phyloP scores from a whole-genome alignment of 306 rosid genomes.

The Dicorynia guianensis region DNA sequence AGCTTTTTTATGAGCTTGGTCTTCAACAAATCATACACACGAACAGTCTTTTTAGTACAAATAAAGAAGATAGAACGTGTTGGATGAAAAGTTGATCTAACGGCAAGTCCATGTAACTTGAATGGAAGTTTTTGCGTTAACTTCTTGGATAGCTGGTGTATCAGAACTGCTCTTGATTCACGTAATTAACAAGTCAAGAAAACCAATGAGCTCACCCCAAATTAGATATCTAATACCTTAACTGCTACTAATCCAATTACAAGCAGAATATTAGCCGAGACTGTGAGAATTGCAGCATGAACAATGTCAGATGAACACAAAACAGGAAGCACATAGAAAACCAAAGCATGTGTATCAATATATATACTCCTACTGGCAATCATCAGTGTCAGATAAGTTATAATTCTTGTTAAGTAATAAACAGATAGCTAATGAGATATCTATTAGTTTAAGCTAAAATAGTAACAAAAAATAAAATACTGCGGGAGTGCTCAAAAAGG shows the following conservation, averaged over 20 bases:
- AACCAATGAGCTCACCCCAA: conserved; percentile 31
- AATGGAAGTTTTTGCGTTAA: conserved; percentile 76
- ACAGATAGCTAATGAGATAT: conserved; percentile 17
- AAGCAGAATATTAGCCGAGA: conserved; percentile 9
- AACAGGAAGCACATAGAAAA: conserved; percentile 9
- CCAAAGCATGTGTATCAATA: background rate
- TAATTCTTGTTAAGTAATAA: conserved; percentile 29
- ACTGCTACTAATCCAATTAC: conserved; percentile 6
- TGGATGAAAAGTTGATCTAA: conserved; percentile 86
- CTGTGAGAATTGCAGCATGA: conserved; percentile 10
- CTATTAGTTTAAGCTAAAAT: background rate
- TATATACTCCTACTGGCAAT: background rate
- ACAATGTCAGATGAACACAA: background rate
- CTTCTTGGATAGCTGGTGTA: conserved; percentile 86
- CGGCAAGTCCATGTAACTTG: conserved; percentile 88
- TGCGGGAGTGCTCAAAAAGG: conserved; percentile 51
- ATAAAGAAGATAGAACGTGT: conserved; percentile 76
- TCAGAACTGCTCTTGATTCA: conserved; percentile 80
- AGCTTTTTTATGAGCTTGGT: conserved; percentile 71
- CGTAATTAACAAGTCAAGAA: conserved; percentile 83
- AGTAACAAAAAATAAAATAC: background rate
- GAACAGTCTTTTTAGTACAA: conserved; percentile 75
- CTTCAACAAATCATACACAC: conserved; percentile 80
- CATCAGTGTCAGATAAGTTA: background rate
- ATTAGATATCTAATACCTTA: conserved; percentile 8